phyloP scores from a whole-genome alignment of 768 basidiomycete genomes.

The Obba rivulosa region DNA sequence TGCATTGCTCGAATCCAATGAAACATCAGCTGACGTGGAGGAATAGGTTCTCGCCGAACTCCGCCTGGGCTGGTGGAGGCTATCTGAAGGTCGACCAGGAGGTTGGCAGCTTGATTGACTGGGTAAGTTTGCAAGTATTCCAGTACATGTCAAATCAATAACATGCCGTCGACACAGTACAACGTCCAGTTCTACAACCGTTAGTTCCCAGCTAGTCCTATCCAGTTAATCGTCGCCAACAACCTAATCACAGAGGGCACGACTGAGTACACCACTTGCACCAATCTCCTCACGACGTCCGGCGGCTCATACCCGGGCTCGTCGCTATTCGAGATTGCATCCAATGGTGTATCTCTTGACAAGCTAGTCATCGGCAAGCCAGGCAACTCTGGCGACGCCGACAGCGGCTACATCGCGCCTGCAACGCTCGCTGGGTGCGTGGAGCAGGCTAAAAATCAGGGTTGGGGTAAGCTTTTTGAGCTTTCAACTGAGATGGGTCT shows the following conservation, averaged over 20 bases:
- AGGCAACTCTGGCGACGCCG: constrained; percentile 36
- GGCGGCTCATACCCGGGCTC: constrained; percentile 37
- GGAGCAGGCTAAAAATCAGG: constrained; percentile 45
- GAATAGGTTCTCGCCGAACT: constrained; percentile 26
- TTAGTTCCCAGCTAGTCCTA: constrained; percentile 8
- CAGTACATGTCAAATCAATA: background rate
- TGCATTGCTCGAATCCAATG: constrained; percentile 11
- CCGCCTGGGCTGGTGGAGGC: constrained; percentile 34
- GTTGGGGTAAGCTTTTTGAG: constrained; percentile 52
- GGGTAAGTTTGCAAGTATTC: constrained; percentile 28
- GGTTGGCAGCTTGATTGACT: constrained; percentile 59
- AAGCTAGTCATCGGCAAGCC: constrained; percentile 81
- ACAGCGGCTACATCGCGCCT: constrained; percentile 51
- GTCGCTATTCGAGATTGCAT: constrained; percentile 45
- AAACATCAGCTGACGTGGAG: background rate
- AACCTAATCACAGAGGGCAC: constrained; percentile 26
- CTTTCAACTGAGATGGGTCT: background rate
- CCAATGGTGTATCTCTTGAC: constrained; percentile 47
- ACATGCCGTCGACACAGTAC: constrained; percentile 9
- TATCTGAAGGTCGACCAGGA: constrained; percentile 48
- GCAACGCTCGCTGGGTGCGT: constrained; percentile 54
- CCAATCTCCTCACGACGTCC: constrained; percentile 33
- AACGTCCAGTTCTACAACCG: constrained; percentile 35
- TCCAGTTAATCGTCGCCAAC: background rate
- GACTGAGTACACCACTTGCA: constrained; percentile 34